Conservation (phyloP, 1,139 yeast species). For the Arxiozyma telluris region DNA sequence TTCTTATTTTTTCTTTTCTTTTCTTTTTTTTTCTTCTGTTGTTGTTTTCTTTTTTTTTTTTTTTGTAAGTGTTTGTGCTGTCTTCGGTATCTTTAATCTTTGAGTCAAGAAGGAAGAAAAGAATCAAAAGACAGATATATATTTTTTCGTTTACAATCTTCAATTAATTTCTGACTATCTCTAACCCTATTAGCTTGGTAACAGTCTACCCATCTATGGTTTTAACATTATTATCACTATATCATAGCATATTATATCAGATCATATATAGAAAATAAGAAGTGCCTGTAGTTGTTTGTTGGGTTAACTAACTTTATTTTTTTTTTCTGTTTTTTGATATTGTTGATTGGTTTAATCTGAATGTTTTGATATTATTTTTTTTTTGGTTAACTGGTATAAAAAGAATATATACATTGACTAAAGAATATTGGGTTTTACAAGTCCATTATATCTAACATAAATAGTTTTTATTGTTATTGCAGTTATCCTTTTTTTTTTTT, state of each 20-base stretch:
- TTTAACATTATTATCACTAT: no score
- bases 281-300: background rate
- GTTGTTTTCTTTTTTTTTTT: no score
- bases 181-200: background rate
- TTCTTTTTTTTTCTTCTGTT: no score
- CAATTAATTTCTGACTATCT: no score
- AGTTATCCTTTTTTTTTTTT: background rate
- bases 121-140: no score
- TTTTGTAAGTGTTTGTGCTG: background rate
- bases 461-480: no score
- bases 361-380: background rate
- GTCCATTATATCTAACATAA: background rate
- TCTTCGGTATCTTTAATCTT: background rate
- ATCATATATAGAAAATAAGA: background rate
- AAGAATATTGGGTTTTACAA: background rate
- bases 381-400: background rate
- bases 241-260: background rate
- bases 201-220: background rate
- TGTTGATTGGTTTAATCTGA: background rate
- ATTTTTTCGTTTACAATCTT: background rate
- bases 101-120: background rate
- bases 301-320: background rate
- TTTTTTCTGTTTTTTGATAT: background rate
- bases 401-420: background rate
- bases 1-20: background rate